phyloP scores from a whole-genome alignment of 2,329 filamentous ascomycete genomes.

The Pseudogymnoascus sp. region DNA sequence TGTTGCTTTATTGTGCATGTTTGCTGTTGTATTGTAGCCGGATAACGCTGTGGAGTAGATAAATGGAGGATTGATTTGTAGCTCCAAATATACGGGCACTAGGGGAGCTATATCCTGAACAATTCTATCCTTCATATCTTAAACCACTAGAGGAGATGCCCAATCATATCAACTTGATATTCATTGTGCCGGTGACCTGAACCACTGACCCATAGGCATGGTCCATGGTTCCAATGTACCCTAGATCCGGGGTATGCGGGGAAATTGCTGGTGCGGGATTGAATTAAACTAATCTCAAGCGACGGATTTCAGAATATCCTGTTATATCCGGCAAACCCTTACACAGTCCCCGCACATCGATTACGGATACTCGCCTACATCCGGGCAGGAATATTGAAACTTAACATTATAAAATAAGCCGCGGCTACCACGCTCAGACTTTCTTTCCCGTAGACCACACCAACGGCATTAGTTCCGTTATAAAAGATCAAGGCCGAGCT shows the following conservation, averaged over 20 bases:
- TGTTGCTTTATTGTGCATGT: neutral
- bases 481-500: too few relatives aligned
- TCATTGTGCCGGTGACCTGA: neutral
- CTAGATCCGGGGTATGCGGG: neutral
- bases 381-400: neutral
- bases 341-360: neutral
- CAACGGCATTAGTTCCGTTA: too few relatives aligned
- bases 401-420: too few relatives aligned
- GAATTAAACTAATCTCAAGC: neutral
- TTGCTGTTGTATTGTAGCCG: neutral
- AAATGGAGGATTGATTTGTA: neutral
- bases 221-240: neutral
- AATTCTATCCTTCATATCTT: neutral
- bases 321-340: neutral
- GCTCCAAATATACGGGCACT: neutral
- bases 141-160: neutral
- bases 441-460: too few relatives aligned
- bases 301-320: neutral
- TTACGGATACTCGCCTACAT: neutral
- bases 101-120: neutral
- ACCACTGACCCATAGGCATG: neutral
- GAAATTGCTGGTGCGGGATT: neutral
- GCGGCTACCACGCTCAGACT: too few relatives aligned
- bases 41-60: neutral
- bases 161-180: neutral